A percentile compares a stretch with the other conserved stretches of the same genome.
Conservation (phyloP, 148 eudicot species). For the Rhododendron mucronatum region DNA sequence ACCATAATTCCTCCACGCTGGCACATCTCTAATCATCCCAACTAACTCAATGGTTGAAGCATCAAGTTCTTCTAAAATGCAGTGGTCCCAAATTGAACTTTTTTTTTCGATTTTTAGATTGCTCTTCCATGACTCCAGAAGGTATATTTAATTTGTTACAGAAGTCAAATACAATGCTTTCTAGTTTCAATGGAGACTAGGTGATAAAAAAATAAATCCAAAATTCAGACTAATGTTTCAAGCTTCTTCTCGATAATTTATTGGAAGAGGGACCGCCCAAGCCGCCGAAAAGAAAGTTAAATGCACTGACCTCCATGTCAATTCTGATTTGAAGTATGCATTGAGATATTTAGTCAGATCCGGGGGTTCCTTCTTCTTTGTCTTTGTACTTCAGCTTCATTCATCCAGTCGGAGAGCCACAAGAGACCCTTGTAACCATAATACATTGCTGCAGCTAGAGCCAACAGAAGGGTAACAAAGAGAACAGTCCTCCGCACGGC, state of each 20-base stretch:
- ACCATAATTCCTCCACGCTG: not conserved
- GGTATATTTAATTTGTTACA: not conserved
- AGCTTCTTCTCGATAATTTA: not conserved
- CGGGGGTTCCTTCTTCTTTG: conserved; percentile 41
- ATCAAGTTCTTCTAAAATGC: not conserved
- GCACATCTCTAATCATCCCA: not conserved
- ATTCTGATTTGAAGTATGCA: not conserved
- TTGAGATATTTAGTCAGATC: conserved; percentile 16
- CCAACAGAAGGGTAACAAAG: conserved; percentile 31
- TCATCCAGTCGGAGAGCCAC: conserved; percentile 82
- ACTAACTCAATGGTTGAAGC: not conserved
- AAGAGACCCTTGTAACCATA: conserved; percentile 76
- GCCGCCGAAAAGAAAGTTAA: not conserved
- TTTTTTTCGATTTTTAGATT: not conserved
- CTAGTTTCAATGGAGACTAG: conserved; percentile 1
- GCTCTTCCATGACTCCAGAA: not conserved
- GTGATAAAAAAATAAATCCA: not conserved
- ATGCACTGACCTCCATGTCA: not conserved
- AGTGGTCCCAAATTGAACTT: not conserved
- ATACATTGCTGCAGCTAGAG: conserved; percentile 38
- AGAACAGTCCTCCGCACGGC: conserved; percentile 33
- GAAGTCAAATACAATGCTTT: not conserved
- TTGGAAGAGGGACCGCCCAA: not conserved
- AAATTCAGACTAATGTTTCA: not conserved
- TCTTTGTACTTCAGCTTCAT: conserved; percentile 60